These are phyloP conservation scores for Candida succiphila DNA, from an alignment of 805 yeast species.

Conservation along the genomic window DNA sequence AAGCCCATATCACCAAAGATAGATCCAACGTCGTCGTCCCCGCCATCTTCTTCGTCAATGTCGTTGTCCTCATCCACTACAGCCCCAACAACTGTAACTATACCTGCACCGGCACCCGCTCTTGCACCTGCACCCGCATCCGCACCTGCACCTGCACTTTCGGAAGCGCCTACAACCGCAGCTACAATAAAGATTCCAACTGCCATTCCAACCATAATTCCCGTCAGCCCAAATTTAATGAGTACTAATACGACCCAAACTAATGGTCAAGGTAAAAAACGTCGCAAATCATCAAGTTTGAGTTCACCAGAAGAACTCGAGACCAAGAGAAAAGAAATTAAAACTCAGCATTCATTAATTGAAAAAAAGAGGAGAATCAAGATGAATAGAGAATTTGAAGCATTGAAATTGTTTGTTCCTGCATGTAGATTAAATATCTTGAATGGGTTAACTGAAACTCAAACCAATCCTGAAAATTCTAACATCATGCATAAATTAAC, in stretches of 20 bases:
- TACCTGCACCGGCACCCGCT: too few species aligned
- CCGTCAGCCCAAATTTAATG: background rate
- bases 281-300: conserved; percentile 18
- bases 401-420: conserved; percentile 66
- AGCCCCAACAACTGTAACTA: too few species aligned
- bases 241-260: background rate
- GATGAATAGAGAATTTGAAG: conserved; percentile 77
- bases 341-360: conserved; percentile 62
- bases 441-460: conserved; percentile 14
- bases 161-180: too few species aligned
- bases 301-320: conserved; percentile 23
- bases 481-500: conserved; percentile 64
- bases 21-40: background rate
- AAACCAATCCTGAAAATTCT: conserved; percentile 17
- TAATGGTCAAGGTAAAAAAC: conserved; percentile 5
- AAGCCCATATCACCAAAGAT: background rate
- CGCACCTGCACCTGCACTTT: too few species aligned
- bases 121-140: too few species aligned
- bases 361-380: conserved; percentile 72
- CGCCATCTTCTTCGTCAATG: background rate
- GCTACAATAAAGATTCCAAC: background rate
- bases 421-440: conserved; percentile 52
- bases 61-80: background rate
- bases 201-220: conserved; percentile 1
- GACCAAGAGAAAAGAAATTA: conserved; percentile 35